Conservation (phyloP, 352 stramenopile species). For the Globisporangium ultimum region DNA sequence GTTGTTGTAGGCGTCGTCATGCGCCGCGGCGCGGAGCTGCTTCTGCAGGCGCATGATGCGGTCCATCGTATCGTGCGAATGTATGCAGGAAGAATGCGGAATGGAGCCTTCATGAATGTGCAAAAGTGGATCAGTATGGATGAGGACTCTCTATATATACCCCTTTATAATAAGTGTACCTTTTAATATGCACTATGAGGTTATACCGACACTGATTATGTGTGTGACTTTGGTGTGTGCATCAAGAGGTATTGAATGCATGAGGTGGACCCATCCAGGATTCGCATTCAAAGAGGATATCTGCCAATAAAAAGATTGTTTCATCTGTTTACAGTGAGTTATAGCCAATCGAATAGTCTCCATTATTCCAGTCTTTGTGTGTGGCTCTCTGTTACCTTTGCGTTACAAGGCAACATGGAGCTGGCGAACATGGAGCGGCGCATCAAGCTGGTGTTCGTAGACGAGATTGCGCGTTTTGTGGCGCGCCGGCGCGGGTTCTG, state of each 20-base stretch:
- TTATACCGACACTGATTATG: too few relatives aligned
- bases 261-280: too few relatives aligned
- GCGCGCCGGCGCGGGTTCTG: slow-evolving; percentile 43
- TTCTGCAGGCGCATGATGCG: slow-evolving; percentile 35
- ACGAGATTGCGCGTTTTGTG: slow-evolving; percentile 46
- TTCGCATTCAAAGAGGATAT: too few relatives aligned
- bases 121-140: neutral
- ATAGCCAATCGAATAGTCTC: neutral
- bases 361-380: neutral
- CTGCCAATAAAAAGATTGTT: too few relatives aligned
- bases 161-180: neutral
- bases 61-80: slow-evolving; percentile 27
- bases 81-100: neutral
- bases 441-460: slow-evolving; percentile 54
- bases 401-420: neutral
- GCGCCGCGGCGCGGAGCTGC: slow-evolving; percentile 21
- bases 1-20: neutral
- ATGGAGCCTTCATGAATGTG: slow-evolving; percentile 1
- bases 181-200: neutral
- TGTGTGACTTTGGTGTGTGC: too few relatives aligned
- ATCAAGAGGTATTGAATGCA: too few relatives aligned
- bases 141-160: neutral
- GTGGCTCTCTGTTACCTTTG: neutral
- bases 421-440: slow-evolving; percentile 13
- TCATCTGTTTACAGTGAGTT: neutral